Percentiles rank a stretch among this genome's conserved stretches.
Conservation (phyloP, 116 monocot genomes). For the Posidonia oceanica region DNA sequence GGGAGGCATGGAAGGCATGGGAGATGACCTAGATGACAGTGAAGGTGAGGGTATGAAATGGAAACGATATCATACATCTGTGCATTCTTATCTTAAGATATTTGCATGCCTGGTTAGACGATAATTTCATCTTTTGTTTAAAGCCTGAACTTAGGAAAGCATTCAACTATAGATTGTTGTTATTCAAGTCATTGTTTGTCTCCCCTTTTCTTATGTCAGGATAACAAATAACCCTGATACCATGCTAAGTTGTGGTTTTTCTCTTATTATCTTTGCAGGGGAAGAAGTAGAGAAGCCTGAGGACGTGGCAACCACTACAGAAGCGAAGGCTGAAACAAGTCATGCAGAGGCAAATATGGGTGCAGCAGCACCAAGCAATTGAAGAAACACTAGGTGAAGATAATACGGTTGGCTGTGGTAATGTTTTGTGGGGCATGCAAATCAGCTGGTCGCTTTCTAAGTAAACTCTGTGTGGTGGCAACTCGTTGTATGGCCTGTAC, state of each 20-base stretch:
- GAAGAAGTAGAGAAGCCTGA: conserved; percentile 18
- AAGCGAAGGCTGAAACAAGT: neutral
- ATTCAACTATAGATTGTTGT: too few relatives aligned
- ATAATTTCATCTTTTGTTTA: too few relatives aligned
- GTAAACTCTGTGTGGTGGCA: too few relatives aligned
- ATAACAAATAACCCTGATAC: too few relatives aligned
- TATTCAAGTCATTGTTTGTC: too few relatives aligned
- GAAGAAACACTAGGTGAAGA: neutral
- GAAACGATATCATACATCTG: too few relatives aligned
- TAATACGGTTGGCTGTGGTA: neutral
- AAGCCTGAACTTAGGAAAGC: too few relatives aligned
- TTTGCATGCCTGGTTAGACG: too few relatives aligned
- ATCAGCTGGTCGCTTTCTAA: neutral
- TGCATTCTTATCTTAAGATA: too few relatives aligned
- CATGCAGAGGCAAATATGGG: neutral
- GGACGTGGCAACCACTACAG: neutral
- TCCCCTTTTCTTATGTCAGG: too few relatives aligned
- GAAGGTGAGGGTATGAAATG: conserved; percentile 56
- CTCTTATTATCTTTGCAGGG: neutral
- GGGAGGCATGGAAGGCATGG: conserved; percentile 39
- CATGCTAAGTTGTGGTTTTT: neutral
- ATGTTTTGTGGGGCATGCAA: neutral
- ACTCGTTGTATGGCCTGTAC: too few relatives aligned
- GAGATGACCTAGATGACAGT: conserved; percentile 49
- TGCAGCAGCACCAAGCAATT: conserved; percentile 1